These are phyloP conservation scores for Clitopilus hobsonii DNA, from an alignment of 768 basidiomycete genomes.

Conservation along the genomic window DNA sequence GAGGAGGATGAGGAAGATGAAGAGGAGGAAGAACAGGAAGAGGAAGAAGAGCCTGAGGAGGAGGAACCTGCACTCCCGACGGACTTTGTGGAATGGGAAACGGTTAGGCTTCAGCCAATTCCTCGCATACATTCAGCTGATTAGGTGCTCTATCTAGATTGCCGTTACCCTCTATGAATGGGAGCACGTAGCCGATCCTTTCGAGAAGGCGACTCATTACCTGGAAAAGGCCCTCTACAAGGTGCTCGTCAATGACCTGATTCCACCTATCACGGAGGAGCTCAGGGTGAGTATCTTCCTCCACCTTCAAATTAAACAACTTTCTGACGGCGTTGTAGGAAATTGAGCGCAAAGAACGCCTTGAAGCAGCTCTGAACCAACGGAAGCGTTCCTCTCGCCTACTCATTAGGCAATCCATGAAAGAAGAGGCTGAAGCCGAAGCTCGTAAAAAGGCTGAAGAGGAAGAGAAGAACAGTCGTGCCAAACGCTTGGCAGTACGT, in stretches of 20 bases:
- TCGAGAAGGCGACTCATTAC: slow-evolving; percentile 72
- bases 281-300: slow-evolving; percentile 46
- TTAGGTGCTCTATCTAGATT: slow-evolving; percentile 42
- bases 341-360: slow-evolving; percentile 50
- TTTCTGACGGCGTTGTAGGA: slow-evolving; percentile 37
- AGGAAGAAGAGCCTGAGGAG: neutral
- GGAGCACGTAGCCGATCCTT: slow-evolving; percentile 73
- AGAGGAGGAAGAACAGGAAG: slow-evolving; percentile 8
- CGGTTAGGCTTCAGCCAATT: slow-evolving; percentile 40
- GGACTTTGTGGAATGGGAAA: slow-evolving; percentile 87
- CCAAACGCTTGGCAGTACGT: slow-evolving; percentile 52
- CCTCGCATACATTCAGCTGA: neutral
- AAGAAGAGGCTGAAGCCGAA: slow-evolving; percentile 62
- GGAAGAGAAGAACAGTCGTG: slow-evolving; percentile 61
- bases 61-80: slow-evolving; percentile 26
- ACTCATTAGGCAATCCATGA: slow-evolving; percentile 74
- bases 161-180: slow-evolving; percentile 82
- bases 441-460: slow-evolving; percentile 62
- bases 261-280: slow-evolving; percentile 65
- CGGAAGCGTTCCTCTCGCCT: slow-evolving; percentile 91
- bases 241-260: slow-evolving; percentile 56
- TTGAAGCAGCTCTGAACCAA: slow-evolving; percentile 75
- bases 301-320: neutral
- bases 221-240: slow-evolving; percentile 78
- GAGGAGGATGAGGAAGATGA: slow-evolving; percentile 8